Conservation (phyloP, 768 basidiomycete species). For the Mrakia frigida region DNA sequence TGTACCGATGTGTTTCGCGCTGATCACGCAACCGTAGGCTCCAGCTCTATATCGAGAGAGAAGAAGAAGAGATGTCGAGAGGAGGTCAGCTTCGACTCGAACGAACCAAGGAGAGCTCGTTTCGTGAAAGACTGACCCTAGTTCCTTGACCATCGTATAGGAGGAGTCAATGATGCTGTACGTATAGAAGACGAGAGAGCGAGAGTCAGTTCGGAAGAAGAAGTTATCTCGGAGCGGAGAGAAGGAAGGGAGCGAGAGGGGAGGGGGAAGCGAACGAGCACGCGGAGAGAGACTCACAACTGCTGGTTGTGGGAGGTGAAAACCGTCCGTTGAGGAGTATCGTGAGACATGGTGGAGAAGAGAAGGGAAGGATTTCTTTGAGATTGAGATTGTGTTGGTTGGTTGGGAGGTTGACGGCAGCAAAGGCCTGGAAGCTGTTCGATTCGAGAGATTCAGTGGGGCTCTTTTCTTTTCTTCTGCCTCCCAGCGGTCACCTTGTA, state of each 20-base stretch:
- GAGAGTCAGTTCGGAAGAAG: neutral
- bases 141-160: conserved; percentile 93
- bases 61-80: conserved; percentile 51
- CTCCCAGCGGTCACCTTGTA: neutral
- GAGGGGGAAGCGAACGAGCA: neutral
- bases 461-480: neutral
- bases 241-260: neutral
- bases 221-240: neutral
- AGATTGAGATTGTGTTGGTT: neutral
- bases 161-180: conserved; percentile 60
- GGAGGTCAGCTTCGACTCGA: neutral
- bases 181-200: neutral
- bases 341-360: neutral
- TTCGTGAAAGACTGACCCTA: conserved; percentile 42
- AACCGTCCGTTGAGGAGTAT: conserved; percentile 18
- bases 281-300: conserved; percentile 17
- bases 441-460: too few species aligned
- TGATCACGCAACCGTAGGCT: conserved; percentile 39
- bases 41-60: conserved; percentile 42
- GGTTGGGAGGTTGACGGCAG: too few species aligned
- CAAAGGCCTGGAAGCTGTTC: neutral
- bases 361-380: neutral
- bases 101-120: too few species aligned
- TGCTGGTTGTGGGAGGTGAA: conserved; percentile 31
- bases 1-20: conserved; percentile 49